A percentile compares a stretch with the other conserved stretches of the same genome.
phyloP scores from a whole-genome alignment of 257 asterid species.

The Leonotis leonurus region DNA sequence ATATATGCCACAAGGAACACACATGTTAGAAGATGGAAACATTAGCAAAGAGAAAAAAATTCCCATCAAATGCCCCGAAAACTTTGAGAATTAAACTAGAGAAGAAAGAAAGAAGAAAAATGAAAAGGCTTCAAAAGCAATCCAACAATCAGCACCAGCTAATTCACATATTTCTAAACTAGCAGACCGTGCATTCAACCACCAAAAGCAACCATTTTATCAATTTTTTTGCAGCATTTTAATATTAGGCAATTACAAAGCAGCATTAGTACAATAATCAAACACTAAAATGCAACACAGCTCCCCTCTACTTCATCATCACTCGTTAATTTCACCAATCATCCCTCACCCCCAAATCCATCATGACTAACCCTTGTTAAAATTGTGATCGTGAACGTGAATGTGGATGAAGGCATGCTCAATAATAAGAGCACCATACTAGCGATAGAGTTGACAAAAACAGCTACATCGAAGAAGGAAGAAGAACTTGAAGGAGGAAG shows the following conservation, averaged over 20 bases:
- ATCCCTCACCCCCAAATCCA: no score
- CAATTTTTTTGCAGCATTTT: slow-evolving; percentile 3
- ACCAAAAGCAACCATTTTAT: not conserved
- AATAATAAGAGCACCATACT: no score
- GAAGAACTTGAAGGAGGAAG: no score
- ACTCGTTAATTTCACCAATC: no score
- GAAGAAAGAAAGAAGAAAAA: not conserved
- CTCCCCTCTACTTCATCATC: not conserved
- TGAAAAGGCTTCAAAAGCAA: not conserved
- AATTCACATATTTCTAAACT: not conserved
- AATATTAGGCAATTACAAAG: no score
- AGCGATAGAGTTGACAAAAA: no score
- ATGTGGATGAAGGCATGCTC: no score
- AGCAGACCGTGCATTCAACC: not conserved
- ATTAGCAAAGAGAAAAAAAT: not conserved
- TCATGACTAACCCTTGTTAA: no score
- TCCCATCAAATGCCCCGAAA: not conserved
- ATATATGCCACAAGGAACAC: not conserved
- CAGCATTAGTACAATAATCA: no score
- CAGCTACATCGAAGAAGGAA: no score
- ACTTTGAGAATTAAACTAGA: not conserved
- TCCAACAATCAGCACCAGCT: not conserved
- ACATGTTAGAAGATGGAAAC: not conserved
- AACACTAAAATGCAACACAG: not conserved
- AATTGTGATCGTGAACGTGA: no score